Base-by-base conservation (phyloP, 2,329 filamentous ascomycete genomes). In the Scolecobasidium constrictum region DNA sequence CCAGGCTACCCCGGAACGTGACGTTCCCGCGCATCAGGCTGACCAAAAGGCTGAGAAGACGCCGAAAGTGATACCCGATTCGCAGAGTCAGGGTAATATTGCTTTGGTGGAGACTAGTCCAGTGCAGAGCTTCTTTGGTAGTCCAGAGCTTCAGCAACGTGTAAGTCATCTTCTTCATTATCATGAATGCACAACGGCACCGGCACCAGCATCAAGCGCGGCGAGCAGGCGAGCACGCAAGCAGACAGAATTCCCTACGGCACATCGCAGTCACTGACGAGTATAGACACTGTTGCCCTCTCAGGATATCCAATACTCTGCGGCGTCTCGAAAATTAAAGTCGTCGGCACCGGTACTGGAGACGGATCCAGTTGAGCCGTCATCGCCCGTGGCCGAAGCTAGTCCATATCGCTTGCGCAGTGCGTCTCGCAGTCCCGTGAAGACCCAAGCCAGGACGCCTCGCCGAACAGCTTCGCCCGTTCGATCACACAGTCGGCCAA, bases 1-100 rank as follows among this genome's bases (percentile, higher is more conserved):
- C 26, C 26, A n/a, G n/a, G 9, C 26, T n/a, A 31, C 26, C 26
- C 26, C 26, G 26, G 26, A 31, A 31, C n/a, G 9, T 31, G 9
- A 31, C 9, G 9, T n/a, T 31, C n/a, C 26, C 26, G 26, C n/a
- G 9, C 26, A 31, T n/a, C n/a, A n/a, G n/a, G n/a, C n/a, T n/a
- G n/a, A n/a, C n/a, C n/a, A n/a, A n/a, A n/a, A n/a, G 26, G 9
- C 26, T 31, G 26, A 7, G 9, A 31, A 41, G 16, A 11, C 34
- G 20, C 40, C 18, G 4, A 35, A 20, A 3, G 33, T 34, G 16
- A 42, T 42, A 17, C 40, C 40, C 17, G 40, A 42, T 26, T 42
- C 40, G 23, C 38, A 41, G 19, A 41, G 4, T 18, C 22, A 41
- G 38, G 17, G 19, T 18, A 28, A 31, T 12, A 21, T 21, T 9